Evolutionary conservation across 2,329 filamentous ascomycete genomes (phyloP).

Genomic region (Verticillium isaacii): DNA sequence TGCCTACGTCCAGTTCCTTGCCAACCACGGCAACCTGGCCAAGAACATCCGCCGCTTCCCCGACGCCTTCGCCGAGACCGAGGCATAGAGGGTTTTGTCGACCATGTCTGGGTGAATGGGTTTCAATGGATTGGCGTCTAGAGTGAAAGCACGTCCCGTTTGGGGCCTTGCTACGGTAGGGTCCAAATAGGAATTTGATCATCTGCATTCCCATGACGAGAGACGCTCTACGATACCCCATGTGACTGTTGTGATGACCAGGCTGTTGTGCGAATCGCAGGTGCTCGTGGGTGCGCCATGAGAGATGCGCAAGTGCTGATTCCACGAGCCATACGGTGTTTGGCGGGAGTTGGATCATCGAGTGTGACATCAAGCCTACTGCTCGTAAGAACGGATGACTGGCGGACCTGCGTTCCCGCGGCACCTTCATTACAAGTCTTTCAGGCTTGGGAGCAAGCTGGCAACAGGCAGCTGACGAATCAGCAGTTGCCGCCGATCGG

Average conservation of each 20-base stretch:
- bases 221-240: background rate
- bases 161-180: constrained; percentile 13
- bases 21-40: constrained; percentile 82
- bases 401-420: background rate
- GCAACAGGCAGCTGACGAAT: background rate
- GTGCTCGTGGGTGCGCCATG: background rate
- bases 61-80: constrained; percentile 66
- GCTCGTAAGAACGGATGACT: background rate
- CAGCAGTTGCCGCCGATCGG: background rate
- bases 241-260: background rate
- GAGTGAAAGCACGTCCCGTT: constrained; percentile 31
- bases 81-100: constrained; percentile 40
- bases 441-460: background rate
- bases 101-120: constrained; percentile 9
- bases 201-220: constrained; percentile 13
- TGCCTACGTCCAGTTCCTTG: constrained; percentile 99
- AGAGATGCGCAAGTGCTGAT: too few species aligned
- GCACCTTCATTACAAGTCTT: background rate
- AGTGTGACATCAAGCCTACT: too few species aligned
- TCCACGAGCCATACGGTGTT: too few species aligned
- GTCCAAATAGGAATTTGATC: constrained; percentile 16
- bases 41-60: constrained; percentile 94
- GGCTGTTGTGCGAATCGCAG: background rate
- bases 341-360: too few species aligned
- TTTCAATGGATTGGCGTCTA: constrained; percentile 36